phyloP scores from a whole-genome alignment of 1,284 basidiomycete genomes.

The Xerocomus minutiporus region DNA sequence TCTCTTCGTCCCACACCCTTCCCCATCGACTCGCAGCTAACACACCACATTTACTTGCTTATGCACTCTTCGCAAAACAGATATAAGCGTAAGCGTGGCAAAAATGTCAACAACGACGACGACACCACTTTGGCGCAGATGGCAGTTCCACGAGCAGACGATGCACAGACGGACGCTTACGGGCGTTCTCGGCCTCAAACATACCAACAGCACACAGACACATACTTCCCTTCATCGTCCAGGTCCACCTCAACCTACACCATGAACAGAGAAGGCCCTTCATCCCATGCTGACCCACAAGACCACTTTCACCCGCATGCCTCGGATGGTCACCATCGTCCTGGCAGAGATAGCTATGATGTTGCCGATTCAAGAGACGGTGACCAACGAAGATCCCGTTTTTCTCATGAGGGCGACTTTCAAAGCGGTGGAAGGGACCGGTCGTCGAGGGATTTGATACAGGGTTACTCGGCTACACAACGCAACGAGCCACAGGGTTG shows the following conservation, averaged over 20 bases:
- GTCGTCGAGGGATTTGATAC: slow-evolving; percentile 43
- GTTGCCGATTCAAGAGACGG: slow-evolving; percentile 39
- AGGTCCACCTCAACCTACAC: slow-evolving; percentile 37
- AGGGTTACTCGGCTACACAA: slow-evolving; percentile 37
- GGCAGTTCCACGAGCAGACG: slow-evolving; percentile 46
- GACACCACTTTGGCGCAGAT: slow-evolving; percentile 36
- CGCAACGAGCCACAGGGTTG: slow-evolving; percentile 43
- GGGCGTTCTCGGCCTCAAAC: slow-evolving; percentile 34
- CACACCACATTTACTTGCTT: slow-evolving; percentile 29
- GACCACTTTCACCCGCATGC: slow-evolving; percentile 48
- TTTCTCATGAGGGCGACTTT: slow-evolving; percentile 37
- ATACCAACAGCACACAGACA: slow-evolving; percentile 47
- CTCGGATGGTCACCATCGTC: slow-evolving; percentile 46
- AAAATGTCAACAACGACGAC: slow-evolving; percentile 50
- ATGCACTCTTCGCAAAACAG: slow-evolving; percentile 52
- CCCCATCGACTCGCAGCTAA: slow-evolving; percentile 25
- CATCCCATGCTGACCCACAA: slow-evolving; percentile 48
- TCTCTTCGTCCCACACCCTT: slow-evolving; percentile 13
- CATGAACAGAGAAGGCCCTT: slow-evolving; percentile 46
- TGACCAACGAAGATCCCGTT: slow-evolving; percentile 42
- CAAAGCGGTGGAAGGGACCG: slow-evolving; percentile 40
- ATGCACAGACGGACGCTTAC: slow-evolving; percentile 42
- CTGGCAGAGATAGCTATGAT: slow-evolving; percentile 50
- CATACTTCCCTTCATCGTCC: slow-evolving; percentile 45
- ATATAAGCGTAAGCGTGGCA: slow-evolving; percentile 45